Conservation (phyloP, 2,329 filamentous ascomycete genomes). For the Fusarium pilosicola region DNA sequence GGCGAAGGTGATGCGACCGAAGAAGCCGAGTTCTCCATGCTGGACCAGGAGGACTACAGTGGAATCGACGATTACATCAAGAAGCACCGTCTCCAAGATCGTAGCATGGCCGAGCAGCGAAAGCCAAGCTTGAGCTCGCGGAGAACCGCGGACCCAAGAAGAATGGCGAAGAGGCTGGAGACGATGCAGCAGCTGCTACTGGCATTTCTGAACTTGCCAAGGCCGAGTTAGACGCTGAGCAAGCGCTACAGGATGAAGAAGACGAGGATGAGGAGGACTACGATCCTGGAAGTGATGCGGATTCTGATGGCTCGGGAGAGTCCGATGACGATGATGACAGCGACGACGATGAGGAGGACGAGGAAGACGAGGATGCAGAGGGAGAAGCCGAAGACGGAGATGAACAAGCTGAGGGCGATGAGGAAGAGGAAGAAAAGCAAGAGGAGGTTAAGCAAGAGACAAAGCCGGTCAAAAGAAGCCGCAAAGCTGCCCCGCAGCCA, state of each 20-base stretch:
- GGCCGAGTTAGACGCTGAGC: constrained; percentile 62
- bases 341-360: constrained; percentile 52
- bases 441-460: constrained; percentile 29
- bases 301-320: constrained; percentile 67
- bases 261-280: constrained; percentile 75
- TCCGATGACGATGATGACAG: constrained; percentile 61
- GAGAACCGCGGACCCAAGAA: constrained; percentile 66
- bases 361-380: constrained; percentile 37
- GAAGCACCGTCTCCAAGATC: constrained; percentile 69
- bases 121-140: constrained; percentile 70
- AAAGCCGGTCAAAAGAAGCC: not conserved
- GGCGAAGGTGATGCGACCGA: constrained; percentile 60
- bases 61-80: constrained; percentile 73
- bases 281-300: constrained; percentile 69
- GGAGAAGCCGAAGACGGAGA: constrained; percentile 38
- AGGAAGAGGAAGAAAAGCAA: constrained; percentile 37
- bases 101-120: constrained; percentile 74
- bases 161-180: constrained; percentile 53
- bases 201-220: constrained; percentile 61
- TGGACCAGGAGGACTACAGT: constrained; percentile 74
- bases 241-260: constrained; percentile 67
- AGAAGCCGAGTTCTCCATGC: constrained; percentile 74
- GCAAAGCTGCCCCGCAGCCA: not conserved
- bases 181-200: constrained; percentile 49
- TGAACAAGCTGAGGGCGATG: constrained; percentile 32